Percentiles rank a stretch among this genome's conserved stretches.
phyloP scores from a whole-genome alignment of 2,329 filamentous ascomycete genomes.

The Colletotrichum lentis region DNA sequence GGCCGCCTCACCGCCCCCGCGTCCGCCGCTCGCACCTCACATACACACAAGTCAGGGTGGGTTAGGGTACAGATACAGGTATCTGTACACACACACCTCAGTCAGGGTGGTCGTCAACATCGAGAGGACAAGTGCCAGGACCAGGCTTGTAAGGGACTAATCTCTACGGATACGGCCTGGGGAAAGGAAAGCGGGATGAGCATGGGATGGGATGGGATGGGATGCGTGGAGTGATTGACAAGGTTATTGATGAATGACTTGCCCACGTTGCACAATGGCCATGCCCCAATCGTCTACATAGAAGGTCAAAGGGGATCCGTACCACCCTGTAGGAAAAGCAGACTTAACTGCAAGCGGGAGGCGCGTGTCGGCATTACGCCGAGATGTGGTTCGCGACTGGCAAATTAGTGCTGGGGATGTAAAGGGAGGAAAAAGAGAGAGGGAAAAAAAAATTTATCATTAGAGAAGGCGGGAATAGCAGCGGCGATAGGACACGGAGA shows the following conservation, averaged over 20 bases:
- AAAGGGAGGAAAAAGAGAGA: neutral
- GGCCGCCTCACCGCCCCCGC: conserved; percentile 35
- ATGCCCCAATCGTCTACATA: conserved; percentile 1
- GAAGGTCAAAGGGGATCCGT: conserved; percentile 1
- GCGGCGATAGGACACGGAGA: conserved; percentile 28
- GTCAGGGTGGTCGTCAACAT: conserved; percentile 15
- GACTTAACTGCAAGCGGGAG: conserved; percentile 14
- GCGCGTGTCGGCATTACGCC: conserved; percentile 36
- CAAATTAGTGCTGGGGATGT: conserved; percentile 17
- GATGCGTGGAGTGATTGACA: conserved; percentile 8
- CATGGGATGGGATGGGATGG: conserved; percentile 14
- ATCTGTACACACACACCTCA: conserved; percentile 14
- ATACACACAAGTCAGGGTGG: neutral
- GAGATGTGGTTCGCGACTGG: conserved; percentile 29
- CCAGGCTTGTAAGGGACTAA: conserved; percentile 28
- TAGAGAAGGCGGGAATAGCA: conserved; percentile 33
- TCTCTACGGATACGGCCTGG: conserved; percentile 33
- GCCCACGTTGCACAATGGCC: conserved; percentile 12
- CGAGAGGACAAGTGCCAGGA: conserved; percentile 7
- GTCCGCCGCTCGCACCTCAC: conserved; percentile 22
- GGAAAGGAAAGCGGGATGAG: conserved; percentile 32
- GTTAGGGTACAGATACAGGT: conserved; percentile 16
- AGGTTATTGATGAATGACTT: conserved; percentile 11
- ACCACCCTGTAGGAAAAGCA: neutral
- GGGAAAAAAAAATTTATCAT: neutral